Evolutionary conservation across 2,329 filamentous ascomycete genomes (phyloP).

Genomic region (Allantophomopsis cytisporea): DNA sequence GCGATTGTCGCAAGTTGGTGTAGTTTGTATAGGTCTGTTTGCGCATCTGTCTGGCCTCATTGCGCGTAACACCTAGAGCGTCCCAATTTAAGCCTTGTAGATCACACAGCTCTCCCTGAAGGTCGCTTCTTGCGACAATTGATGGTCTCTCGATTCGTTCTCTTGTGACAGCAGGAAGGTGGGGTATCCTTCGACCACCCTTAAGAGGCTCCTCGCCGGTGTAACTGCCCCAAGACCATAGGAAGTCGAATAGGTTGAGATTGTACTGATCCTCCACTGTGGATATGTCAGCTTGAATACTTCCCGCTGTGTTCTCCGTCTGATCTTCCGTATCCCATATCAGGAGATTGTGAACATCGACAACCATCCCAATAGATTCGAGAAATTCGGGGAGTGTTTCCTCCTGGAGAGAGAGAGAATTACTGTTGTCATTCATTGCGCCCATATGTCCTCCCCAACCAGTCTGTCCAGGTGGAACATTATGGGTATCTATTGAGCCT

Average conservation of each 20-base stretch:
- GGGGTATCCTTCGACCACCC: conserved; percentile 8
- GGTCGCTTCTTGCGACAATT: conserved; percentile 25
- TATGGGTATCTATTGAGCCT: no score
- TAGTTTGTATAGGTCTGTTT: conserved; percentile 41
- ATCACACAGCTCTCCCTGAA: conserved; percentile 41
- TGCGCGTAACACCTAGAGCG: conserved; percentile 34
- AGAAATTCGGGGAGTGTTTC: no score
- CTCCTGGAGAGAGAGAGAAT: neutral
- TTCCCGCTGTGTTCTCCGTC: conserved; percentile 1
- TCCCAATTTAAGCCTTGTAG: conserved; percentile 47
- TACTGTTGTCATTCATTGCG: neutral
- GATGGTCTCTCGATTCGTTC: conserved; percentile 8
- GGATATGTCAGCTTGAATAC: conserved; percentile 12
- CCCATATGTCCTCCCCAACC: neutral
- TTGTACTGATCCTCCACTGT: conserved; percentile 27
- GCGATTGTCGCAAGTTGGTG: conserved; percentile 26
- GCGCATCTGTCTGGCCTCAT: conserved; percentile 32
- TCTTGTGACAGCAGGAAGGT: conserved; percentile 5
- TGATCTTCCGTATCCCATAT: neutral
- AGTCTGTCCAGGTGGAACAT: neutral
- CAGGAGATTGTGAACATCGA: no score
- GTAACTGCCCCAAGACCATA: conserved; percentile 28
- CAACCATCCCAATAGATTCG: neutral
- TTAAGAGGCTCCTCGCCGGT: conserved; percentile 2
- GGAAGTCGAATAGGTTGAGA: conserved; percentile 32